A percentile compares a stretch with the other conserved stretches of the same genome.
These are phyloP conservation scores for Alternaria arborescens DNA, from an alignment of 2,329 filamentous ascomycete species.

Conservation along the genomic window DNA sequence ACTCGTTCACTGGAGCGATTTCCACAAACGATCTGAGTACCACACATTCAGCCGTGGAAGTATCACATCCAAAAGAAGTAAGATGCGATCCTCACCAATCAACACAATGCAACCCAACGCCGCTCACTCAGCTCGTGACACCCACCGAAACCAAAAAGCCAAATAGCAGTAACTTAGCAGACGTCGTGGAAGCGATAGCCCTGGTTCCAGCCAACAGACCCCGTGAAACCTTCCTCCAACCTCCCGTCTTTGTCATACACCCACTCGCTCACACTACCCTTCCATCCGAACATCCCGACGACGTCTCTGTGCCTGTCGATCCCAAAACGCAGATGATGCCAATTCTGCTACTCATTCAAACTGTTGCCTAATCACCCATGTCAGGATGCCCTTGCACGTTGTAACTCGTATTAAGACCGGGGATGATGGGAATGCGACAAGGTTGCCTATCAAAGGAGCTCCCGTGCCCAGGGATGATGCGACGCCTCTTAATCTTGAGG, in stretches of 20 bases:
- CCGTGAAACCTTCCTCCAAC: slow-evolving; percentile 9
- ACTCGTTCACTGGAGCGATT: slow-evolving; percentile 7
- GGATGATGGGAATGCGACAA: slow-evolving; percentile 1
- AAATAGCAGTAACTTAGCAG: slow-evolving; percentile 12
- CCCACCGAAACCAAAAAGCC: slow-evolving; percentile 6
- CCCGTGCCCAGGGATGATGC: slow-evolving; percentile 17
- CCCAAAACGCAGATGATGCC: slow-evolving; percentile 22
- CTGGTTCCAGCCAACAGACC: slow-evolving; percentile 15
- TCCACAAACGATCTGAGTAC: slow-evolving; percentile 5
- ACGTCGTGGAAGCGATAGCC: slow-evolving; percentile 15
- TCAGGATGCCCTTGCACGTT: slow-evolving; percentile 19
- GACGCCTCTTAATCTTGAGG: slow-evolving; percentile 31
- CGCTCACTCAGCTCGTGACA: slow-evolving; percentile 11
- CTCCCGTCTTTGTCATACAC: slow-evolving; percentile 6
- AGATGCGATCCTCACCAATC: slow-evolving; percentile 5
- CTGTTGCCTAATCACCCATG: slow-evolving; percentile 21
- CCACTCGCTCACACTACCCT: slow-evolving; percentile 9
- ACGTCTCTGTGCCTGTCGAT: slow-evolving; percentile 25
- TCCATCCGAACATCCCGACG: slow-evolving; percentile 4
- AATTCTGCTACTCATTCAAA: slow-evolving; percentile 15
- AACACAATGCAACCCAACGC: slow-evolving; percentile 4
- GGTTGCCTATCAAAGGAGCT: slow-evolving; percentile 16
- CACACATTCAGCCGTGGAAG: slow-evolving; percentile 11
- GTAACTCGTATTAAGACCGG: slow-evolving; percentile 4
- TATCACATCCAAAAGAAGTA: not conserved